phyloP scores from a whole-genome alignment of 495 filamentous ascomycete species.

The Podospora bellae-mahoneyi region DNA sequence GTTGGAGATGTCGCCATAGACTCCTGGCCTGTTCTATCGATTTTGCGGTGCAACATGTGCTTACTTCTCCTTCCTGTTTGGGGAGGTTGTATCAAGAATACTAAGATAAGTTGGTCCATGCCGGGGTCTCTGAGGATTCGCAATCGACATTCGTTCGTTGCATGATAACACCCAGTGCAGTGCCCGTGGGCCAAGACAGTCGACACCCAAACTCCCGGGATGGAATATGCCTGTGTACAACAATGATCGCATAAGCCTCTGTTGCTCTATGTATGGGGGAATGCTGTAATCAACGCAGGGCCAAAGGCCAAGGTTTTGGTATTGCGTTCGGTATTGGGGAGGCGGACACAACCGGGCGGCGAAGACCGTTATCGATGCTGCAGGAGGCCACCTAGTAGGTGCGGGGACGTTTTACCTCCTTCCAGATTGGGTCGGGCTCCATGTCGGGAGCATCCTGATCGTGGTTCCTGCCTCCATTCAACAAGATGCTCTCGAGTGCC shows the following conservation, averaged over 20 bases:
- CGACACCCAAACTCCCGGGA: not conserved
- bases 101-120: not conserved
- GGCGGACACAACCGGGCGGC: not conserved
- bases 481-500: not conserved
- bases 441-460: not conserved
- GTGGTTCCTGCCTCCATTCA: not conserved
- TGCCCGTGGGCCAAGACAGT: not conserved
- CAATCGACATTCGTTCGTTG: not conserved
- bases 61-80: conserved; percentile 6
- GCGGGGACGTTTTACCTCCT: not conserved
- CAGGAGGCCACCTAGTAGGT: not conserved
- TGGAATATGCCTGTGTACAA: too few species aligned
- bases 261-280: not conserved
- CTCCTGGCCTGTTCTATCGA: not conserved
- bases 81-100: conserved; percentile 7
- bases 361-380: not conserved
- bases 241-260: too few species aligned
- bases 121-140: not conserved
- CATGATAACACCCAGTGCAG: not conserved
- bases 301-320: not conserved
- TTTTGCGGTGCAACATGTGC: not conserved
- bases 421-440: not conserved
- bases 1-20: not conserved
- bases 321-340: not conserved
- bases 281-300: not conserved